Conservation (phyloP, 2,329 filamentous ascomycete species). For the Colletotrichum ledebouriae region DNA sequence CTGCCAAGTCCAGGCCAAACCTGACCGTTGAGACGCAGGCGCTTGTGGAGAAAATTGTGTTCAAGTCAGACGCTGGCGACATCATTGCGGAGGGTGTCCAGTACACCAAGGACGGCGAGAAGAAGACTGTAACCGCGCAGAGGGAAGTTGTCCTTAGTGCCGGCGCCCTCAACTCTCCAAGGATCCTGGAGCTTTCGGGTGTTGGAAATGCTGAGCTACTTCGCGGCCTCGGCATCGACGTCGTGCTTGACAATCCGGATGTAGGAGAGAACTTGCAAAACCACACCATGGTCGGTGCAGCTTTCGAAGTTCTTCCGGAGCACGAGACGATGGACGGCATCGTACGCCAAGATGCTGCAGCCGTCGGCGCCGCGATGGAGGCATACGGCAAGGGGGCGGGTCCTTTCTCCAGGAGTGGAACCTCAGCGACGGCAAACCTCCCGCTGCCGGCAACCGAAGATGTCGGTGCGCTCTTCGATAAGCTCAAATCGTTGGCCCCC, state of each 20-base stretch:
- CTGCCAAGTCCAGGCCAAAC: slow-evolving; percentile 44
- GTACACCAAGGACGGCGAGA: slow-evolving; percentile 38
- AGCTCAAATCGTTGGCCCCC: slow-evolving; percentile 13
- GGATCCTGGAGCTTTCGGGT: slow-evolving; percentile 59
- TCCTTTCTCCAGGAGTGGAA: slow-evolving; percentile 44
- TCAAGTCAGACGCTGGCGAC: slow-evolving; percentile 38
- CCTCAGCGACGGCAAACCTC: slow-evolving; percentile 44
- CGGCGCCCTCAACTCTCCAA: slow-evolving; percentile 58
- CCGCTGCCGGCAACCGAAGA: slow-evolving; percentile 46
- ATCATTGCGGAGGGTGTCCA: slow-evolving; percentile 45
- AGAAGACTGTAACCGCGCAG: slow-evolving; percentile 45
- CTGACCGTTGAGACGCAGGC: slow-evolving; percentile 46
- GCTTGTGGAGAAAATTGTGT: slow-evolving; percentile 45
- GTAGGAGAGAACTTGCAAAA: slow-evolving; percentile 58
- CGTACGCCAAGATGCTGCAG: slow-evolving; percentile 43
- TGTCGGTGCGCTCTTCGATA: slow-evolving; percentile 49
- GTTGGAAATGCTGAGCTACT: slow-evolving; percentile 54
- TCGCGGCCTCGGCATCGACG: slow-evolving; percentile 47
- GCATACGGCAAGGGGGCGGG: slow-evolving; percentile 44
- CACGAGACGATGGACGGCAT: slow-evolving; percentile 45
- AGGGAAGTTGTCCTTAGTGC: slow-evolving; percentile 59
- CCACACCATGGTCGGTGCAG: slow-evolving; percentile 46
- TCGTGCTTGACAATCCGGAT: slow-evolving; percentile 51
- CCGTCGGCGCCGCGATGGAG: slow-evolving; percentile 44
- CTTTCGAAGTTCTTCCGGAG: slow-evolving; percentile 45